Conservation (phyloP, 2,329 filamentous ascomycete genomes). For the Stagonosporopsis vannaccii region DNA sequence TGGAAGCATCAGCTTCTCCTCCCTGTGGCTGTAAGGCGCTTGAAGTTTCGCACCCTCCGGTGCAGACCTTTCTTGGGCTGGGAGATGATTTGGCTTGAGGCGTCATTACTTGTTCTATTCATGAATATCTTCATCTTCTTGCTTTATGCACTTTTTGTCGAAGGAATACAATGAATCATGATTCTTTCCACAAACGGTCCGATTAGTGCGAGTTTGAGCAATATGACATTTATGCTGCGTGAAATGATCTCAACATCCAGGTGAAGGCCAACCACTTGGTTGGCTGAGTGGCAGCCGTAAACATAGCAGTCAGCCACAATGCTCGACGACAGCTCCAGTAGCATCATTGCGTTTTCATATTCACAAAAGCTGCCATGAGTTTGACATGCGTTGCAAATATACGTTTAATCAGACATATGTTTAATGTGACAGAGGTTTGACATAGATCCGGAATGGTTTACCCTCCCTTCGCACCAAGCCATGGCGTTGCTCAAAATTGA, state of each 20-base stretch:
- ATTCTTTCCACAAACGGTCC: too few species aligned
- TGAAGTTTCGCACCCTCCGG: not conserved
- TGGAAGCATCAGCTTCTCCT: conserved; percentile 15
- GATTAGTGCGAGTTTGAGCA: too few species aligned
- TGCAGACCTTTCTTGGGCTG: not conserved
- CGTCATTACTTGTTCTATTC: not conserved
- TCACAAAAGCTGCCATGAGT: not conserved
- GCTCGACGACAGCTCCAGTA: too few species aligned
- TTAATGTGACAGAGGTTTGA: not conserved
- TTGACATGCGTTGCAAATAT: not conserved
- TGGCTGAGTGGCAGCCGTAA: too few species aligned
- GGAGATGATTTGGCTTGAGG: too few species aligned
- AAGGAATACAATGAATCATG: too few species aligned
- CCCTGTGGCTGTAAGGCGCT: conserved; percentile 6
- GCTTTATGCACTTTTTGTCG: too few species aligned
- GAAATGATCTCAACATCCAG: too few species aligned
- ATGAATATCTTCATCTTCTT: not conserved
- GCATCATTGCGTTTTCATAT: not conserved
- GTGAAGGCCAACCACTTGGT: too few species aligned
- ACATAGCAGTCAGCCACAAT: too few species aligned
- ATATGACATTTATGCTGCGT: too few species aligned
- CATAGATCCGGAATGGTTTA: not conserved
- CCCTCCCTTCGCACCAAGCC: not conserved
- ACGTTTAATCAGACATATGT: too few species aligned
- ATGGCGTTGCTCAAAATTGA: not conserved